These are phyloP conservation scores for Neopestalotiopsis sp. DNA, from an alignment of 2,329 filamentous ascomycete genomes.

Conservation along the genomic window DNA sequence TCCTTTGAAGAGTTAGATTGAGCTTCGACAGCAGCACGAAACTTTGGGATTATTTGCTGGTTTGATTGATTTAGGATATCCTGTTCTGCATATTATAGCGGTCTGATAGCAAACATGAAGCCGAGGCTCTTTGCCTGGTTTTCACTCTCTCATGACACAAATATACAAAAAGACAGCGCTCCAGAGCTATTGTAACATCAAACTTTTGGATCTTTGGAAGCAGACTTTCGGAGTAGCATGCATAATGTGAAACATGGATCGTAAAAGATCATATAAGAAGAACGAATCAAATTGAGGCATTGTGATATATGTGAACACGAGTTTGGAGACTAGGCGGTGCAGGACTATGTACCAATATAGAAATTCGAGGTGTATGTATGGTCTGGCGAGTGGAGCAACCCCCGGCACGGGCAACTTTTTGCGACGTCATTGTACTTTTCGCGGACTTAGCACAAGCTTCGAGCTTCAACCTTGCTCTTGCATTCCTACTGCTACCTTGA, in stretches of 20 bases:
- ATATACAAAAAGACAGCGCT: background rate
- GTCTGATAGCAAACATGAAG: background rate
- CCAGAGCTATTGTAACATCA: no score
- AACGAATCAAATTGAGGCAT: no score
- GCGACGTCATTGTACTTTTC: conserved; percentile 10
- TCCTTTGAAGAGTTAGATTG: background rate
- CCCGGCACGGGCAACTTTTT: background rate
- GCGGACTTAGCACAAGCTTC: background rate
- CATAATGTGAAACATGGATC: no score
- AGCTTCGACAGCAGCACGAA: background rate
- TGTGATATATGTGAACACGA: no score
- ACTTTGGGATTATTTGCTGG: background rate
- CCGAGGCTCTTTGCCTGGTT: background rate
- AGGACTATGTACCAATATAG: no score
- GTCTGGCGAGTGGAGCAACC: background rate
- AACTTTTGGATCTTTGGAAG: no score
- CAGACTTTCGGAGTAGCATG: no score
- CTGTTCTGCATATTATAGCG: background rate
- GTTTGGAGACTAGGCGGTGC: no score
- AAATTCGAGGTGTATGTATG: background rate
- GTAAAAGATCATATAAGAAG: no score
- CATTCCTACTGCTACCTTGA: background rate
- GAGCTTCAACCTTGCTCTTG: background rate
- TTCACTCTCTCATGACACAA: background rate
- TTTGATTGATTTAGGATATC: background rate